Base-by-base conservation (phyloP, 306 rosid genomes). In the Leucaena leucocephala region DNA sequence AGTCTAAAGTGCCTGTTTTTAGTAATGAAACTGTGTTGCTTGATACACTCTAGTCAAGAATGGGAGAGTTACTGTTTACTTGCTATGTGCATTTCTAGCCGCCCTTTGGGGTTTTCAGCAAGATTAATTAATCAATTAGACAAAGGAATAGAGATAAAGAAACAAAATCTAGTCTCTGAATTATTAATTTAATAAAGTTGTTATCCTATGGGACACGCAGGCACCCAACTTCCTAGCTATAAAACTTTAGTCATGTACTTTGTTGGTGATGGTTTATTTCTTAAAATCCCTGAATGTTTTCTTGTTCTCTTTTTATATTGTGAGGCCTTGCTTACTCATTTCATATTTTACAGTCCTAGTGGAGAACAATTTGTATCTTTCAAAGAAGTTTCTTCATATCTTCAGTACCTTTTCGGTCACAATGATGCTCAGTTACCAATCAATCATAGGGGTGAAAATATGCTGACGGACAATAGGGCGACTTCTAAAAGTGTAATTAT, bases 291-390 rank as follows among this genome's bases (percentile, higher is more conserved):
- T 19, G 36, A 10, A 11, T 27, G 43, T 34, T 49, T 33, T 16
- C 9, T 34, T 27, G 45, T 22, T 6, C 61, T 49, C 3, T 3
- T 68, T 68, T 21, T 12, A 43, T 8, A 35, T 42, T 22, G 4
- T 42, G 19, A 22, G 74, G 63, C 48, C 76, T 80, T 74, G 78
- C 76, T 7, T 54, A 8, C 69, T 76, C 59, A 35, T 74, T 82
- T 85, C 82, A 74, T 77, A 22, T 63, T 82, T 57, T 64, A 33
- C 92, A 93, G 98, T 90, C 98, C 98, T 48, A 83, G 84, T 55
- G 98, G 98, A 80, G 84, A 88, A 80, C 97, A 91, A n/a, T 93
- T 93, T 81, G 42, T 91, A 35, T 80, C 93, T 76, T 89, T 93
- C 86, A 89, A 86, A 80, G 98, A 93, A 62, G 93, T 87, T 82